phyloP scores from a whole-genome alignment of 352 stramenopile genomes.

The Phytophthora fragariaefolia region DNA sequence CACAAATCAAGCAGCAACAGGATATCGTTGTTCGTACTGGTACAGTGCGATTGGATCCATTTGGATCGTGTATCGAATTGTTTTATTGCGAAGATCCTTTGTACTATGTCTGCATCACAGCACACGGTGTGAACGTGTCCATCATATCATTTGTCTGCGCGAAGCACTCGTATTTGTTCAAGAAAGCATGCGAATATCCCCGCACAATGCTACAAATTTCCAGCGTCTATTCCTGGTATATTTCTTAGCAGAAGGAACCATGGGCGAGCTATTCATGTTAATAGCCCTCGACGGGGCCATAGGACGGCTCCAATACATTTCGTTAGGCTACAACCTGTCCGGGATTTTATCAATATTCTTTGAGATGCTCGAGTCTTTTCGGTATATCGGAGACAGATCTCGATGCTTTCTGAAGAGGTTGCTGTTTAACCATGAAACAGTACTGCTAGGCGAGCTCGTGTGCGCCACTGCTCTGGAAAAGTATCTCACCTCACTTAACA shows the following conservation, averaged over 20 bases:
- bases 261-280: slow-evolving; percentile 38
- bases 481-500: slow-evolving; percentile 29
- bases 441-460: slow-evolving; percentile 26
- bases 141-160: slow-evolving; percentile 1
- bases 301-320: slow-evolving; percentile 27
- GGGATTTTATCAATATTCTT: slow-evolving; percentile 35
- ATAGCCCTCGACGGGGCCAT: slow-evolving; percentile 24
- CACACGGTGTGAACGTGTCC: background rate
- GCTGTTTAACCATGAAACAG: slow-evolving; percentile 35
- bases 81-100: slow-evolving; percentile 20
- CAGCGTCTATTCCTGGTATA: slow-evolving; percentile 30
- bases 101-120: slow-evolving; percentile 16
- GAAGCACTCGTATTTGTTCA: slow-evolving; percentile 32
- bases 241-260: slow-evolving; percentile 28
- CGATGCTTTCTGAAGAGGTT: slow-evolving; percentile 20
- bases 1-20: slow-evolving; percentile 1
- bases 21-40: slow-evolving; percentile 23
- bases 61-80: slow-evolving; percentile 18
- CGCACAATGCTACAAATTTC: slow-evolving; percentile 28
- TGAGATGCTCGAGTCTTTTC: slow-evolving; percentile 26
- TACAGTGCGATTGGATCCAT: slow-evolving; percentile 13
- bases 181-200: slow-evolving; percentile 24
- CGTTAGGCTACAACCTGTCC: slow-evolving; percentile 35
- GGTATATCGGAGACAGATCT: slow-evolving; percentile 10
- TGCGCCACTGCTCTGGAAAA: slow-evolving; percentile 24